Evolutionary conservation across 1,284 basidiomycete genomes (phyloP).

Genomic region (Athelia sp.): DNA sequence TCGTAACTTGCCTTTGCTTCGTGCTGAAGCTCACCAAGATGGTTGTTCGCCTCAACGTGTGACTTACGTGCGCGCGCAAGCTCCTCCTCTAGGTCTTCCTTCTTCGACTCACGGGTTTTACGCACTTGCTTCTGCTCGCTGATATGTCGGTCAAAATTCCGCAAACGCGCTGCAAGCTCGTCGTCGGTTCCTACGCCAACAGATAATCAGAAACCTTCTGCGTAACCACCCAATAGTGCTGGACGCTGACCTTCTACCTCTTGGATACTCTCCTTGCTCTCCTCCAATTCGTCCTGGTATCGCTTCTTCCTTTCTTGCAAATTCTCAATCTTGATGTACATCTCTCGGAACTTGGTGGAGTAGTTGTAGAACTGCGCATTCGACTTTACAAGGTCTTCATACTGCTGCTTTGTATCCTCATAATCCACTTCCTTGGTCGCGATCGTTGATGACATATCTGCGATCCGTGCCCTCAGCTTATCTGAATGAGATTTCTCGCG

Average conservation of each 20-base stretch:
- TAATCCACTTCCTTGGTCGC: constrained; percentile 72
- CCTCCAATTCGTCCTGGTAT: constrained; percentile 50
- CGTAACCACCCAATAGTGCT: not conserved
- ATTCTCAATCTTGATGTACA: constrained; percentile 70
- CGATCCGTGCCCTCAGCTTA: constrained; percentile 69
- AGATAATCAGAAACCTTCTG: constrained; percentile 5
- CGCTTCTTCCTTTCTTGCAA: constrained; percentile 62
- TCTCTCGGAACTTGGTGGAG: constrained; percentile 80
- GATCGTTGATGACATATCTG: constrained; percentile 59
- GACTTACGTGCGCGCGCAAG: constrained; percentile 44
- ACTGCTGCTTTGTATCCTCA: constrained; percentile 65
- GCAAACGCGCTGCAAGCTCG: constrained; percentile 64
- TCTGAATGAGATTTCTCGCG: constrained; percentile 87
- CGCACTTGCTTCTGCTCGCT: constrained; percentile 47
- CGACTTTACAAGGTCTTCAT: constrained; percentile 62
- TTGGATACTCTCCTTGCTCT: constrained; percentile 65
- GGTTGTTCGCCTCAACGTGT: constrained; percentile 52
- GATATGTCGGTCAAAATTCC: constrained; percentile 71
- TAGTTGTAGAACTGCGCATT: constrained; percentile 85
- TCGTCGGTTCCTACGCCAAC: constrained; percentile 65
- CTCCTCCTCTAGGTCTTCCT: constrained; percentile 63
- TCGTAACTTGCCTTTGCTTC: constrained; percentile 52
- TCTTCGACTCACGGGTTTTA: constrained; percentile 40
- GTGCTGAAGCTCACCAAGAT: constrained; percentile 57
- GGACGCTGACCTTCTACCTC: constrained; percentile 60